Conservation (phyloP, 495 filamentous ascomycete genomes). For the Melanomma pulvis-pyrius region DNA sequence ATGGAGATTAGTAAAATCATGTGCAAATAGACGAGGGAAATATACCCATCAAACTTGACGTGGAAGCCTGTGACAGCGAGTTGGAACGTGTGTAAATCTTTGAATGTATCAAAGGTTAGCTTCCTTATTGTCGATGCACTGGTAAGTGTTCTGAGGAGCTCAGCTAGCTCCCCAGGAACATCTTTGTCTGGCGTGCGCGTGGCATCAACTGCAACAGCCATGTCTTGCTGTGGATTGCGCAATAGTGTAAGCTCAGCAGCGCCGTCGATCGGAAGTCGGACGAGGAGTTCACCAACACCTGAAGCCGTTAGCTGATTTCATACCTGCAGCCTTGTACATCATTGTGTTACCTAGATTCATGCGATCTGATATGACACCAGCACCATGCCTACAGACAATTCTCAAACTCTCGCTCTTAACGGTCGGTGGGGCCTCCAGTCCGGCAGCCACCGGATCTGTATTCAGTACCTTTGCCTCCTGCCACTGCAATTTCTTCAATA, state of each 20-base stretch:
- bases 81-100: conserved; percentile 76
- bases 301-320: not conserved
- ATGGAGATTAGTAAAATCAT: conserved; percentile 12
- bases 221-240: conserved; percentile 44
- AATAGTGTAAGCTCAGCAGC: conserved; percentile 41
- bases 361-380: conserved; percentile 45
- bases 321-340: not conserved
- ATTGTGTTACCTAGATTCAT: conserved; percentile 43
- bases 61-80: conserved; percentile 73
- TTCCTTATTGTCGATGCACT: conserved; percentile 40
- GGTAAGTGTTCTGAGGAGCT: conserved; percentile 37
- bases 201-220: conserved; percentile 42
- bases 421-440: conserved; percentile 54
- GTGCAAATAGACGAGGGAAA: not conserved
- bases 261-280: conserved; percentile 42
- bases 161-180: conserved; percentile 36
- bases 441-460: conserved; percentile 40
- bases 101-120: conserved; percentile 44
- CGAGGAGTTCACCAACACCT: conserved; percentile 45
- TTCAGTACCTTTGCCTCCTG: conserved; percentile 52
- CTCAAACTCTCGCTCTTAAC: conserved; percentile 72
- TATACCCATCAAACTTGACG: conserved; percentile 71
- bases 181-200: conserved; percentile 25
- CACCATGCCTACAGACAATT: conserved; percentile 48
- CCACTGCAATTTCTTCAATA: conserved; percentile 49